Percentiles rank a stretch among this genome's conserved stretches.
These are phyloP conservation scores for Neostapfia colusana DNA, from an alignment of 176 grass and related monocot genomes.

Conservation along the genomic window DNA sequence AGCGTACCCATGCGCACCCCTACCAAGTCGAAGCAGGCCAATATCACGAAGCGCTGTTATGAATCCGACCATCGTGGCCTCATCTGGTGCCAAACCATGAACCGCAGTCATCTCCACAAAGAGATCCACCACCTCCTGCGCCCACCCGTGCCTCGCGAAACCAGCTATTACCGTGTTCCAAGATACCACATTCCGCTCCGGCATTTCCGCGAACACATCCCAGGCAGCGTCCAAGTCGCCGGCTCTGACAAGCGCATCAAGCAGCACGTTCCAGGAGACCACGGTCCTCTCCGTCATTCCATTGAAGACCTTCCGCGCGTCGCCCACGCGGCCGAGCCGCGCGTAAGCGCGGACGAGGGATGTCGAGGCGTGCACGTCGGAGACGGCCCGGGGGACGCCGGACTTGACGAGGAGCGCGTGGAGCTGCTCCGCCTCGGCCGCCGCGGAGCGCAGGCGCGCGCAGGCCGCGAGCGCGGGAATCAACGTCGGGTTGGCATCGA, in stretches of 20 bases:
- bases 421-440: conserved; percentile 45
- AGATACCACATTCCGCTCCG: conserved; percentile 44
- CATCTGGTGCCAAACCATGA: conserved; percentile 45
- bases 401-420: conserved; percentile 57
- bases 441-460: conserved; percentile 38
- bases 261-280: conserved; percentile 56
- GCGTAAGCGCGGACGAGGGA: conserved; percentile 44
- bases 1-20: conserved; percentile 29
- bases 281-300: conserved; percentile 44
- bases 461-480: conserved; percentile 44
- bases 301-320: conserved; percentile 53
- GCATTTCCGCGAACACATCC: conserved; percentile 47
- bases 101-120: conserved; percentile 41
- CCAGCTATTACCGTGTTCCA: conserved; percentile 55
- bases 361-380: conserved; percentile 39
- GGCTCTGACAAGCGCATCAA: conserved; percentile 42
- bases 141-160: conserved; percentile 31
- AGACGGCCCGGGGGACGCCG: background rate
- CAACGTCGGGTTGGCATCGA: conserved; percentile 40
- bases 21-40: conserved; percentile 41
- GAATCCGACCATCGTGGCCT: conserved; percentile 41
- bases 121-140: conserved; percentile 42
- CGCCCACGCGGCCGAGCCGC: conserved; percentile 27
- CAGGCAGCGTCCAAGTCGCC: conserved; percentile 41
- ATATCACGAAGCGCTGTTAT: conserved; percentile 32